A percentile compares a stretch with the other conserved stretches of the same genome.
phyloP scores from a whole-genome alignment of 768 basidiomycete genomes.

The Mycena galopus region DNA sequence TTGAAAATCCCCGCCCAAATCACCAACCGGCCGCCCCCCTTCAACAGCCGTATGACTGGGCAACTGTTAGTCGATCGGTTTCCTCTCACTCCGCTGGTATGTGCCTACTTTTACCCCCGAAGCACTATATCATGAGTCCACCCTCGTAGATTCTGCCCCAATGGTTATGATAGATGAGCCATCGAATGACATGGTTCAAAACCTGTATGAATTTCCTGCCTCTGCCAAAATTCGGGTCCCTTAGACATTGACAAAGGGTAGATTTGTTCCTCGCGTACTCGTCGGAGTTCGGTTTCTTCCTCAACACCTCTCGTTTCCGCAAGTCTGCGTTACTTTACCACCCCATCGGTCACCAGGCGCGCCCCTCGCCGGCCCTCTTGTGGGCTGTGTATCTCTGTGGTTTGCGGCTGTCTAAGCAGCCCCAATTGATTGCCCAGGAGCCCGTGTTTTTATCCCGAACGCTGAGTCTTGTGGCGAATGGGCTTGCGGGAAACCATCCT shows the following conservation, averaged over 20 bases:
- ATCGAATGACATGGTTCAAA: constrained; percentile 24
- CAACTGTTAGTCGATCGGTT: not conserved
- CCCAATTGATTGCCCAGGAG: constrained; percentile 45
- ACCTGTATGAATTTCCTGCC: constrained; percentile 43
- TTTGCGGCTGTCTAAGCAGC: constrained; percentile 45
- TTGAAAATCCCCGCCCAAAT: constrained; percentile 53
- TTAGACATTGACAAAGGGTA: constrained; percentile 40
- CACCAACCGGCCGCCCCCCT: not conserved
- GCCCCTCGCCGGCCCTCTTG: constrained; percentile 56
- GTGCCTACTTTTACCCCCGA: not conserved
- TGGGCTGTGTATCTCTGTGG: constrained; percentile 55
- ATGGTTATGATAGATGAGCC: constrained; percentile 11
- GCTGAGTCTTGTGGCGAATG: constrained; percentile 52
- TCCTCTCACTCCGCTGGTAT: no score
- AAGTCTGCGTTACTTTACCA: constrained; percentile 49
- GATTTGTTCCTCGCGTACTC: constrained; percentile 60
- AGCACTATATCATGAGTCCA: not conserved
- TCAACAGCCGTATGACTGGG: not conserved
- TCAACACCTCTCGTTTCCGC: constrained; percentile 63
- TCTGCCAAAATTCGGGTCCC: not conserved
- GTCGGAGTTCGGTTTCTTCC: constrained; percentile 68
- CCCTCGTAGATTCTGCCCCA: not conserved
- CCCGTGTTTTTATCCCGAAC: constrained; percentile 57
- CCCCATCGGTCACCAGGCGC: constrained; percentile 48
- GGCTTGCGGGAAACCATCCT: constrained; percentile 56